phyloP scores from a whole-genome alignment of 805 yeast genomes.

The Lipomyces yamadae region DNA sequence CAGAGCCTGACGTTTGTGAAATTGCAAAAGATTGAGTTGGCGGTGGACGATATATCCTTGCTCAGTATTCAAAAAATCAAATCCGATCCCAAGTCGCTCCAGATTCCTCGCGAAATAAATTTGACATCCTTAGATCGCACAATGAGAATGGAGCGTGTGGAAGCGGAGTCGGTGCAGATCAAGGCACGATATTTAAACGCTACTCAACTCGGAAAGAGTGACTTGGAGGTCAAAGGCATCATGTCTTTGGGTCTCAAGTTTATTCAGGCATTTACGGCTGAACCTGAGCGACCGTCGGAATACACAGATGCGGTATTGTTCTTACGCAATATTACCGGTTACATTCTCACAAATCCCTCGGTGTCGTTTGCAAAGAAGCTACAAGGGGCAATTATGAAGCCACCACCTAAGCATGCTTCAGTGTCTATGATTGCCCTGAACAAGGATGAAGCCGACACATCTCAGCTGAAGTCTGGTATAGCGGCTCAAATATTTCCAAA shows the following conservation, averaged over 20 bases:
- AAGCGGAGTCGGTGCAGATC: slow-evolving; percentile 42
- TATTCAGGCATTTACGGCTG: slow-evolving; percentile 32
- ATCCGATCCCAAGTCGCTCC: slow-evolving; percentile 36
- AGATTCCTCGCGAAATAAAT: slow-evolving; percentile 40
- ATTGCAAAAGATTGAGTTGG: slow-evolving; percentile 42
- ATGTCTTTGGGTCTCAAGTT: slow-evolving; percentile 33
- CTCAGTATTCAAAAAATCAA: slow-evolving; percentile 41
- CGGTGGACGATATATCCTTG: slow-evolving; percentile 41
- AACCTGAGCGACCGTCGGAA: slow-evolving; percentile 44
- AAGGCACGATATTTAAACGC: slow-evolving; percentile 46
- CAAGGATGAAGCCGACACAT: slow-evolving; percentile 42
- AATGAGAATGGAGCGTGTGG: slow-evolving; percentile 39
- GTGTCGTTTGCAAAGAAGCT: slow-evolving; percentile 43
- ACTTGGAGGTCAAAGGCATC: slow-evolving; percentile 28
- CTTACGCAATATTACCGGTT: slow-evolving; percentile 45
- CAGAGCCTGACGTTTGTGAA: slow-evolving; percentile 49
- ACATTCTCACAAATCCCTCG: slow-evolving; percentile 43
- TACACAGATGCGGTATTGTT: slow-evolving; percentile 42
- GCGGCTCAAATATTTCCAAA: slow-evolving; percentile 47
- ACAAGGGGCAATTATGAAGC: slow-evolving; percentile 49
- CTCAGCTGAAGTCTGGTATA: slow-evolving; percentile 45
- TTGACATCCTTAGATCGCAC: slow-evolving; percentile 41
- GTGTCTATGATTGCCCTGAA: slow-evolving; percentile 45
- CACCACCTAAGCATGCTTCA: slow-evolving; percentile 48
- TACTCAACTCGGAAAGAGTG: slow-evolving; percentile 44